Evolutionary conservation across 257 asterid genomes (phyloP).

Genomic region (Thymus mandschuricus): DNA sequence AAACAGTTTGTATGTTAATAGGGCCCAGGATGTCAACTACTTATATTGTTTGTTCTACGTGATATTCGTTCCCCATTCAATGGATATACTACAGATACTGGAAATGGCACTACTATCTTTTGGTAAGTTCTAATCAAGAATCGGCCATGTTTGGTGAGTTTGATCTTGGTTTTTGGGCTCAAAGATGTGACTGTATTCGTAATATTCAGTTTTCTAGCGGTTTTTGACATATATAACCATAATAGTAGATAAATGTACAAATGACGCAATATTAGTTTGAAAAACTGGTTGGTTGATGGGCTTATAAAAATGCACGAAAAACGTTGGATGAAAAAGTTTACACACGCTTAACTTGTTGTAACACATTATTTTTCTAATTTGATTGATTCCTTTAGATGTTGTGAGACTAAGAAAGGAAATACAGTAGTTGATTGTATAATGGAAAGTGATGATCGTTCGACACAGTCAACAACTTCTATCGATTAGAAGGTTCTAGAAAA

Average conservation of each 20-base stretch:
- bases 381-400: conserved; percentile 2
- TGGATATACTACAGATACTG: conserved; percentile 97
- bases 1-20: conserved; percentile 28
- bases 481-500: conserved; percentile 54
- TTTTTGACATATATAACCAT: background rate
- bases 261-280: background rate
- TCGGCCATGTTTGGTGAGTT: background rate
- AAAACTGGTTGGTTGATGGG: background rate
- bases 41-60: conserved; percentile 81
- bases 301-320: background rate
- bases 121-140: conserved; percentile 53
- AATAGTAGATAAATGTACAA: background rate
- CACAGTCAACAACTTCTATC: background rate
- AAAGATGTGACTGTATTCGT: background rate
- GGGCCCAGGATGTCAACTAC: conserved; percentile 98
- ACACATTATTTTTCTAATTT: conserved; percentile 54
- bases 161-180: conserved; percentile 10
- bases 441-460: background rate
- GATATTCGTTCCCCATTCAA: conserved; percentile 87
- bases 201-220: background rate
- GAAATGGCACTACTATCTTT: conserved; percentile 98
- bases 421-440: background rate
- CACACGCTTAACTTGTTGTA: conserved; percentile 27
- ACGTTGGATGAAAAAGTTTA: background rate
- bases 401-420: background rate